Conservation (phyloP, 1,139 yeast species). For the Hyphopichia wangnamkhiaoensis region DNA sequence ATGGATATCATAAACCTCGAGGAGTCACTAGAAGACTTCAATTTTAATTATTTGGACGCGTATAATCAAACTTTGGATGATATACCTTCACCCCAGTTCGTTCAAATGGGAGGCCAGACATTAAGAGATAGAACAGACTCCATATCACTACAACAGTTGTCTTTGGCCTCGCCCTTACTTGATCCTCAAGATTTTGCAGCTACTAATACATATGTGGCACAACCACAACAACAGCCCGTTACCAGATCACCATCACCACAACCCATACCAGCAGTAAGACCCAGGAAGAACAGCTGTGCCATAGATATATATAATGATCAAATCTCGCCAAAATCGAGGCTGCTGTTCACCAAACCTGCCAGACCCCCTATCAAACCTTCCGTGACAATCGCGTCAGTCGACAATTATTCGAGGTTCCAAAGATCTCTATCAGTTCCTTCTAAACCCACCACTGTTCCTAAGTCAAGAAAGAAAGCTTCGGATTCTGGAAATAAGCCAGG, state of each 20-base stretch:
- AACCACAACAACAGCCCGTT: constrained; percentile 1
- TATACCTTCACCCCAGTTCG: neutral
- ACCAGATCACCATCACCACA: constrained; percentile 13
- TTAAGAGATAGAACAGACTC: constrained; percentile 5
- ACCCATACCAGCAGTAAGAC: constrained; percentile 2
- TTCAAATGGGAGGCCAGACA: too few relatives aligned
- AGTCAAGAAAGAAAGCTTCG: constrained; percentile 5
- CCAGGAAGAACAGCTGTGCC: neutral
- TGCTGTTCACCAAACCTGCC: constrained; percentile 4
- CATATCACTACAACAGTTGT: constrained; percentile 9
- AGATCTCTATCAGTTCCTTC: constrained; percentile 4
- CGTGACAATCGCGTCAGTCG: constrained; percentile 29
- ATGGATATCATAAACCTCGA: constrained; percentile 12
- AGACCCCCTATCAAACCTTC: constrained; percentile 7
- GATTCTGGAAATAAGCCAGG: neutral
- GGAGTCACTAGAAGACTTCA: constrained; percentile 24
- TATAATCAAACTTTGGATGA: constrained; percentile 8
- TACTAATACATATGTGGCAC: neutral
- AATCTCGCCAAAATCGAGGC: constrained; percentile 7
- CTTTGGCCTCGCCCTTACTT: constrained; percentile 21
- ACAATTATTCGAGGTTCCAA: constrained; percentile 15
- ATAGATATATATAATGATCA: constrained; percentile 6
- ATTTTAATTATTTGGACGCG: constrained; percentile 10
- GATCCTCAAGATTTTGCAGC: constrained; percentile 10
- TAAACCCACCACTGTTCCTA: constrained; percentile 8